These are phyloP conservation scores for Avicennia marina DNA, from an alignment of 257 asterid species.

Conservation along the genomic window DNA sequence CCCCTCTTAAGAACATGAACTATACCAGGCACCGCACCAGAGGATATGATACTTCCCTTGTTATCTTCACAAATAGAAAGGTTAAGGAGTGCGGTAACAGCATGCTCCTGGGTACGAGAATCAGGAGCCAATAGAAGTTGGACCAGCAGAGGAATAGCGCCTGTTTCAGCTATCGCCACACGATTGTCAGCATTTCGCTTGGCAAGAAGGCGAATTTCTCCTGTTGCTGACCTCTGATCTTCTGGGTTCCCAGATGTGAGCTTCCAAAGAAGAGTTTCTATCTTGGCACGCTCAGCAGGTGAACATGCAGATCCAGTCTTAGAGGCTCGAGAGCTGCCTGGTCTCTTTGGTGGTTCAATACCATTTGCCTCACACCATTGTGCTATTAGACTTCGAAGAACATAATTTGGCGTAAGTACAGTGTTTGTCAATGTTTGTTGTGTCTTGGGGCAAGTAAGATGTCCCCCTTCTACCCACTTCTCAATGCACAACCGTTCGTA, in stretches of 20 bases:
- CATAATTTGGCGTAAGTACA: constrained; percentile 85
- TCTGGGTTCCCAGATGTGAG: constrained; percentile 76
- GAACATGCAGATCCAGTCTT: constrained; percentile 42
- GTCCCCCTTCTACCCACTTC: constrained; percentile 93
- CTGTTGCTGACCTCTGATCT: constrained; percentile 82
- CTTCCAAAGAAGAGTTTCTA: constrained; percentile 62
- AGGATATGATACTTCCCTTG: constrained; percentile 68
- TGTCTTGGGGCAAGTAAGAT: constrained; percentile 88
- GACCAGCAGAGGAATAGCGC: constrained; percentile 85
- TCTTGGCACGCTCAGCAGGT: constrained; percentile 62
- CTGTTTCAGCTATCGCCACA: constrained; percentile 94
- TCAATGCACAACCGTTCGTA: constrained; percentile 84
- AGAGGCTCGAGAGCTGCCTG: constrained; percentile 13
- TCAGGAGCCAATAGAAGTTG: constrained; percentile 71
- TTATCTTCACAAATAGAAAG: constrained; percentile 91
- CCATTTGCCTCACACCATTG: constrained; percentile 98
- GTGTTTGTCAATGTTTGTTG: constrained; percentile 73
- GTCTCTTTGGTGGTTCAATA: constrained; percentile 78
- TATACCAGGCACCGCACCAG: constrained; percentile 88
- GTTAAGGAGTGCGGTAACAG: constrained; percentile 93
- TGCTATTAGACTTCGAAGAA: constrained; percentile 87
- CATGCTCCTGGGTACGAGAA: constrained; percentile 90
- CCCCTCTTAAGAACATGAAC: constrained; percentile 84
- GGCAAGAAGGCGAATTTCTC: constrained; percentile 95
- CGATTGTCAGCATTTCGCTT: constrained; percentile 93